Evolutionary conservation across 768 basidiomycete genomes (phyloP).

Genomic region (Rubroboletus satanas): DNA sequence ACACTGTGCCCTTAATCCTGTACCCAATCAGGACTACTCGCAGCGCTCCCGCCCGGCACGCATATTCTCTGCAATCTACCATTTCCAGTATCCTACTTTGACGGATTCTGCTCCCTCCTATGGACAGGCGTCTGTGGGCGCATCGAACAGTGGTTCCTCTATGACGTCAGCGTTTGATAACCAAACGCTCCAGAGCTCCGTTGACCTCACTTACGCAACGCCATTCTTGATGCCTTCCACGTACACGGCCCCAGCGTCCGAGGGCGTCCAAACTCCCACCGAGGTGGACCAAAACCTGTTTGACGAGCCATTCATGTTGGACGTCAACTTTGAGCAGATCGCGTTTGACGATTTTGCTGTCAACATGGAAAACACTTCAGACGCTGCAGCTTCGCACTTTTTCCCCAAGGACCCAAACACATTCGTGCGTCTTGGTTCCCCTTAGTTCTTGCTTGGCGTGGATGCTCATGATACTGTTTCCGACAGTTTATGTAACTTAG

Average conservation of each 20-base stretch:
- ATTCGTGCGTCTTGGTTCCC: slow-evolving; percentile 29
- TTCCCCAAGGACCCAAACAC: slow-evolving; percentile 31
- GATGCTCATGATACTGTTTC: slow-evolving; percentile 6
- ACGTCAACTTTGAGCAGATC: slow-evolving; percentile 27
- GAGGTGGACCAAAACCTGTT: slow-evolving; percentile 23
- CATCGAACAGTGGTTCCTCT: slow-evolving; percentile 11
- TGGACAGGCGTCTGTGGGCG: slow-evolving; percentile 9
- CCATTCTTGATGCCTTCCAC: slow-evolving; percentile 5
- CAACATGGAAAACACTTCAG: slow-evolving; percentile 11
- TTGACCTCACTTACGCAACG: neutral
- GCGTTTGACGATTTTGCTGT: slow-evolving; percentile 25
- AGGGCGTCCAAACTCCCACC: neutral
- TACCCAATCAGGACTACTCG: slow-evolving; percentile 17
- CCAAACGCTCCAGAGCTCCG: slow-evolving; percentile 1
- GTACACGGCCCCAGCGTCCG: neutral
- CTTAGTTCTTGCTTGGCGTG: neutral
- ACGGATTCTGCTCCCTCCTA: slow-evolving; percentile 6
- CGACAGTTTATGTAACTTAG: slow-evolving; percentile 22
- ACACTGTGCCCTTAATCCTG: slow-evolving; percentile 26
- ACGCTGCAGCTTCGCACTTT: slow-evolving; percentile 27
- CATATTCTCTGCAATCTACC: slow-evolving; percentile 58
- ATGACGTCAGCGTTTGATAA: slow-evolving; percentile 14
- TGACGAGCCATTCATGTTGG: slow-evolving; percentile 30
- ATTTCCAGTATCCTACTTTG: slow-evolving; percentile 43
- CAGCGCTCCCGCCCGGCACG: slow-evolving; percentile 28